phyloP scores from a whole-genome alignment of 768 basidiomycete species.

The Mycena epipterygia region DNA sequence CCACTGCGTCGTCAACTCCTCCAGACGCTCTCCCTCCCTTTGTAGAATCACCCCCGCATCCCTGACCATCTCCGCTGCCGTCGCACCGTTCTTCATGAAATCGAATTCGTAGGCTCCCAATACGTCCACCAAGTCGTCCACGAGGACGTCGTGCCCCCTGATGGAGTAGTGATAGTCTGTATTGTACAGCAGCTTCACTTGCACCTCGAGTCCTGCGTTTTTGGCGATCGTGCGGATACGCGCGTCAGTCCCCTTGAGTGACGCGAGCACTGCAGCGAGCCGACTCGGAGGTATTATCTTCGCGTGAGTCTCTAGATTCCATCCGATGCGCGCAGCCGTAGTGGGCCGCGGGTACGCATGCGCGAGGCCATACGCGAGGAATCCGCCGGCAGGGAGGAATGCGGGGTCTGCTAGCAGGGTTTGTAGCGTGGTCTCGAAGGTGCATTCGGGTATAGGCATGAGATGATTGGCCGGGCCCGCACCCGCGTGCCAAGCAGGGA shows the following conservation, averaged over 20 bases:
- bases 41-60: too few relatives aligned
- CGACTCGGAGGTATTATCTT: too few relatives aligned
- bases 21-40: neutral
- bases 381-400: neutral
- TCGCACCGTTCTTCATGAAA: neutral
- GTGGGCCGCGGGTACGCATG: neutral
- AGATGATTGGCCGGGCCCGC: too few relatives aligned
- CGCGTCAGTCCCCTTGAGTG: slow-evolving; percentile 18
- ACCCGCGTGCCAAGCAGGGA: too few relatives aligned
- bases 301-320: too few relatives aligned
- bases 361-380: neutral
- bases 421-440: neutral
- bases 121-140: neutral
- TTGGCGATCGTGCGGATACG: neutral
- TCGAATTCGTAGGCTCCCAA: neutral
- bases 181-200: slow-evolving; percentile 7
- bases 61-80: too few relatives aligned
- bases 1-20: neutral
- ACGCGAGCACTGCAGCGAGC: neutral
- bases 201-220: neutral
- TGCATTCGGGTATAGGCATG: neutral
- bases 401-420: neutral
- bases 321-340: neutral
- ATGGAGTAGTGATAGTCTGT: too few relatives aligned
- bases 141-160: neutral